Conservation (phyloP, 1,284 basidiomycete species). For the Melampsora larici-populina region DNA sequence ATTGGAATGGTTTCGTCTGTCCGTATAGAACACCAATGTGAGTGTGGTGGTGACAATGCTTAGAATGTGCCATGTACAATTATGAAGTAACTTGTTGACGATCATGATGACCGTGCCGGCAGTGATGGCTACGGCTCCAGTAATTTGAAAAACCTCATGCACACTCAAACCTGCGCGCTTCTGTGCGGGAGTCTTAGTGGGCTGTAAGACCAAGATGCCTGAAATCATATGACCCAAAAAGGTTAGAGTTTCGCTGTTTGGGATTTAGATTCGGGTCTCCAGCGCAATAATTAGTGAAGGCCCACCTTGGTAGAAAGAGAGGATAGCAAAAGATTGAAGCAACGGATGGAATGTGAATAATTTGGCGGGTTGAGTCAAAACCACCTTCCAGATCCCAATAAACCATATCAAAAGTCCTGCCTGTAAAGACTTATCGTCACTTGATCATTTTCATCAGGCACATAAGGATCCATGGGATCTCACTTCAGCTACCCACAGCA, state of each 20-base stretch:
- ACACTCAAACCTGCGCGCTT: constrained; percentile 30
- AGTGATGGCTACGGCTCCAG: constrained; percentile 25
- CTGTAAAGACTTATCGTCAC: constrained; percentile 1
- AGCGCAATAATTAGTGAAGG: not conserved
- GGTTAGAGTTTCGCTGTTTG: not conserved
- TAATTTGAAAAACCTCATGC: constrained; percentile 36
- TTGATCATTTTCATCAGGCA: not conserved
- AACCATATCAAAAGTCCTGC: constrained; percentile 32
- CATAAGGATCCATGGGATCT: not conserved
- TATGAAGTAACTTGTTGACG: constrained; percentile 33
- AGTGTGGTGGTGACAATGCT: too few species aligned
- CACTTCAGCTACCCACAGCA: constrained; percentile 35
- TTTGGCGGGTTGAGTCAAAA: constrained; percentile 23
- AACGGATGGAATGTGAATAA: constrained; percentile 41
- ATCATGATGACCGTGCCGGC: constrained; percentile 20
- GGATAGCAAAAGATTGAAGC: constrained; percentile 38
- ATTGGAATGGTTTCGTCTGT: too few species aligned
- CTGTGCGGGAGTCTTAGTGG: constrained; percentile 16
- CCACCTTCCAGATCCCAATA: constrained; percentile 21
- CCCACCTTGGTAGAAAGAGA: constrained; percentile 39
- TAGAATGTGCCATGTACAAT: constrained; percentile 7
- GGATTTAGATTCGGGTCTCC: not conserved
- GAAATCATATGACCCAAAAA: not conserved
- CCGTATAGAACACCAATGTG: too few species aligned
- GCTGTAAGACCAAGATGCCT: constrained; percentile 42